These are phyloP conservation scores for Lizonia empirigonia DNA, from an alignment of 2,329 filamentous ascomycete species.

Conservation along the genomic window DNA sequence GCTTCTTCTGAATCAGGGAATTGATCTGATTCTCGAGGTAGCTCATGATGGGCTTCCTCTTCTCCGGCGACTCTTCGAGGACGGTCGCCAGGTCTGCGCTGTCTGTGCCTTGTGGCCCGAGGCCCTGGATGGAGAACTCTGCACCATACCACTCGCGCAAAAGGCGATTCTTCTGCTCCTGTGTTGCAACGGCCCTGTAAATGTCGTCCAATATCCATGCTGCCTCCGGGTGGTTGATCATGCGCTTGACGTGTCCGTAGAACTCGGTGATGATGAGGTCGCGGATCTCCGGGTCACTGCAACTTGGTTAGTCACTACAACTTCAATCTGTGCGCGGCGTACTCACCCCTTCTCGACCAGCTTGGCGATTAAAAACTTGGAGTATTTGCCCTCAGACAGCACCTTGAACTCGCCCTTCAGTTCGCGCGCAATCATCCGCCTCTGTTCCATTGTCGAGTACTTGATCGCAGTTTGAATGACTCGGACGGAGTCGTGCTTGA, in stretches of 20 bases:
- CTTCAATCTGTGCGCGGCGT: background rate
- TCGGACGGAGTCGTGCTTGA: conserved; percentile 98
- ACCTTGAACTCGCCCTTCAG: conserved; percentile 82
- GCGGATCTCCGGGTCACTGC: conserved; percentile 79
- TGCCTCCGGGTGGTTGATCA: conserved; percentile 95
- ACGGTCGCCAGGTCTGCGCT: conserved; percentile 75
- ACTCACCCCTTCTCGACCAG: conserved; percentile 77
- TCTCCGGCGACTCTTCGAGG: conserved; percentile 77
- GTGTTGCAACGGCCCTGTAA: conserved; percentile 85
- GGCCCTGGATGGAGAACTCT: conserved; percentile 82
- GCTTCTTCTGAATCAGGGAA: conserved; percentile 91
- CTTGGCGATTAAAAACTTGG: conserved; percentile 97
- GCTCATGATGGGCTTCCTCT: conserved; percentile 84
- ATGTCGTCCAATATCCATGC: conserved; percentile 98
- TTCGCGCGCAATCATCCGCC: conserved; percentile 84
- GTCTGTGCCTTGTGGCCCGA: conserved; percentile 52
- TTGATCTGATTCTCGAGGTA: conserved; percentile 87
- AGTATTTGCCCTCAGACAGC: conserved; percentile 92
- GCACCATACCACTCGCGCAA: conserved; percentile 96
- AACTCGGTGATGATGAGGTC: conserved; percentile 93
- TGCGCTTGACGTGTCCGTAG: conserved; percentile 86
- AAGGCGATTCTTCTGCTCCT: conserved; percentile 81
- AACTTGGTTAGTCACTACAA: conserved; percentile 16
- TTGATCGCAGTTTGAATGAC: conserved; percentile 97
- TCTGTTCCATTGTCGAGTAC: conserved; percentile 84